A percentile compares a stretch with the other conserved stretches of the same genome.
Evolutionary conservation across 495 filamentous ascomycete genomes (phyloP).

Genomic region (Penicillium goetzii): DNA sequence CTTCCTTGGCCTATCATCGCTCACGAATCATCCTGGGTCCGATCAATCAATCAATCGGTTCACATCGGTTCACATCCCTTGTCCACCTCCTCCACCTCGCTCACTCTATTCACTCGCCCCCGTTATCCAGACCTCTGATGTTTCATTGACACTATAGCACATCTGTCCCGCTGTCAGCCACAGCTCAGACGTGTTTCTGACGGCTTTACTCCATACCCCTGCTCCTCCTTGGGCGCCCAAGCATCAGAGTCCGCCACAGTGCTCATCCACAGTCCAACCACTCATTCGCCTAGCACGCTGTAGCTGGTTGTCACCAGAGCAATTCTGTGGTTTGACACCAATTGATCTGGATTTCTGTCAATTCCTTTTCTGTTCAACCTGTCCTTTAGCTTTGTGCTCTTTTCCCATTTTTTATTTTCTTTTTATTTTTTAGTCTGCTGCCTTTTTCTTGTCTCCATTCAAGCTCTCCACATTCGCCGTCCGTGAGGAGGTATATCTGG

Average conservation of each 20-base stretch:
- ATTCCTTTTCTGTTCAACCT: not conserved
- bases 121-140: not conserved
- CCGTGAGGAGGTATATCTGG: slow-evolving; percentile 8
- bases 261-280: not conserved
- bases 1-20: not conserved
- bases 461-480: slow-evolving; percentile 11
- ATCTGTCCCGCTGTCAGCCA: slow-evolving; percentile 10
- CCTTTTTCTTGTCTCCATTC: slow-evolving; percentile 3
- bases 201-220: not conserved
- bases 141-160: not conserved
- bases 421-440: slow-evolving; percentile 6
- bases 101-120: not conserved
- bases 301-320: slow-evolving; percentile 7
- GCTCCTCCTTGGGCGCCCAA: slow-evolving; percentile 3
- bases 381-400: not conserved
- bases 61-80: not conserved
- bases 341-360: slow-evolving; percentile 1
- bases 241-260: slow-evolving; percentile 6
- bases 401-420: slow-evolving; percentile 1
- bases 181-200: not conserved
- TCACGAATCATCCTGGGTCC: not conserved
- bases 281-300: slow-evolving; percentile 2
- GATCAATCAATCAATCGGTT: slow-evolving; percentile 7
- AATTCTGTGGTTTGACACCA: not conserved
- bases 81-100: not conserved